A percentile compares a stretch with the other conserved stretches of the same genome.
phyloP scores from a whole-genome alignment of 495 filamentous ascomycete species.

The Platismatia glauca region DNA sequence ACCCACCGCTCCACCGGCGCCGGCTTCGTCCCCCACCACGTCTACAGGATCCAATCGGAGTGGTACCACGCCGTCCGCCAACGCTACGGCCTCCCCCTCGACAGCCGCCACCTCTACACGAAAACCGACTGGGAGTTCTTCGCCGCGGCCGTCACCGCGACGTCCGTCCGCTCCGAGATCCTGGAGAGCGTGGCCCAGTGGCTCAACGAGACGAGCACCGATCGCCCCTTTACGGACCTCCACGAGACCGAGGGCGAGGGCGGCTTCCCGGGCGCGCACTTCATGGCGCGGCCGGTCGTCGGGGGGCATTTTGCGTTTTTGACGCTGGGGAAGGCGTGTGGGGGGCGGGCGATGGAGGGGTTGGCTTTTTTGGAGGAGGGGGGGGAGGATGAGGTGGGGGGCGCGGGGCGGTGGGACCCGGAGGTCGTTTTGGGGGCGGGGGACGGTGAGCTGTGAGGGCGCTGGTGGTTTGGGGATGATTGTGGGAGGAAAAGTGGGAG shows the following conservation, averaged over 20 bases:
- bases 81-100: conserved; percentile 74
- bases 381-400: background rate
- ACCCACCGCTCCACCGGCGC: conserved; percentile 8
- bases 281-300: conserved; percentile 76
- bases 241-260: conserved; percentile 69
- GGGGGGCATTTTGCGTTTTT: conserved; percentile 84
- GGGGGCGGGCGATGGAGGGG: conserved; percentile 56
- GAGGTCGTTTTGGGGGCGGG: background rate
- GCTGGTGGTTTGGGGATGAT: background rate
- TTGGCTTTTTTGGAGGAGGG: conserved; percentile 53
- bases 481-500: background rate
- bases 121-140: conserved; percentile 95
- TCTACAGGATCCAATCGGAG: conserved; percentile 74
- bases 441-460: background rate
- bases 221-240: conserved; percentile 73
- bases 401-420: background rate
- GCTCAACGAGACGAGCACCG: conserved; percentile 76
- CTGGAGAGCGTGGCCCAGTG: conserved; percentile 69
- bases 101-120: conserved; percentile 79
- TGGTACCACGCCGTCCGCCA: conserved; percentile 84
- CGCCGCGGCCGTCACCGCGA: conserved; percentile 65
- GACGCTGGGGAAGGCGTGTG: conserved; percentile 67
- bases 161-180: conserved; percentile 59
- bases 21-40: conserved; percentile 57
- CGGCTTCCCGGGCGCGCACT: conserved; percentile 57